Conservation (phyloP, 2,329 filamentous ascomycete genomes). For the Fusarium nematophilum region DNA sequence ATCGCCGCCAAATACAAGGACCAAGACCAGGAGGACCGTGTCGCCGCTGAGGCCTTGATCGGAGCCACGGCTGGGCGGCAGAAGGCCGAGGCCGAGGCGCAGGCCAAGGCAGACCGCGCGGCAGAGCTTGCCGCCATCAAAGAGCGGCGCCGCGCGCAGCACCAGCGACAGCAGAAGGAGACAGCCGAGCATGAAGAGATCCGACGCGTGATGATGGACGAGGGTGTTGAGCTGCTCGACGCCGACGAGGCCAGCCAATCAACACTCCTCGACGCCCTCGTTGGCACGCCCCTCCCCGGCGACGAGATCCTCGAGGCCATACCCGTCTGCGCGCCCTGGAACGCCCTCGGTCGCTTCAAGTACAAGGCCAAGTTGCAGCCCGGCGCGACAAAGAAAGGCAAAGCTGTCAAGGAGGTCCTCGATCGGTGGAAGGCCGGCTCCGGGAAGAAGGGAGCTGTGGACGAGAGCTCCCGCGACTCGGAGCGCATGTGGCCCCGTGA, state of each 20-base stretch:
- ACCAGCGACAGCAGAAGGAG: constrained; percentile 79
- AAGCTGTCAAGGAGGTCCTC: constrained; percentile 91
- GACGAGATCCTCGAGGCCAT: constrained; percentile 82
- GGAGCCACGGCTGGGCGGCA: constrained; percentile 77
- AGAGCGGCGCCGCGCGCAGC: constrained; percentile 82
- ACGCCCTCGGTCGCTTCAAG: constrained; percentile 76
- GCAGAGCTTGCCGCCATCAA: constrained; percentile 76
- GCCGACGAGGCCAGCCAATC: constrained; percentile 67
- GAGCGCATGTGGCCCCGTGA: constrained; percentile 89
- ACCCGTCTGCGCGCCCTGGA: constrained; percentile 74
- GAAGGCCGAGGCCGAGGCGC: constrained; percentile 74
- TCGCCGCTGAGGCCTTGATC: constrained; percentile 85
- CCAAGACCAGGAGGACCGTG: constrained; percentile 94
- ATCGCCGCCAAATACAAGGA: constrained; percentile 89
- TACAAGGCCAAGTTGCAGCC: constrained; percentile 97
- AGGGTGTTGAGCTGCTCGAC: constrained; percentile 69
- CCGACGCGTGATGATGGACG: constrained; percentile 69
- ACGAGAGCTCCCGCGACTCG: constrained; percentile 69
- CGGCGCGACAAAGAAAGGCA: constrained; percentile 90
- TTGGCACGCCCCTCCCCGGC: constrained; percentile 81
- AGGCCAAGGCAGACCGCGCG: constrained; percentile 75
- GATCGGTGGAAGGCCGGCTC: constrained; percentile 79
- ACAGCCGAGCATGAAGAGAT: constrained; percentile 81
- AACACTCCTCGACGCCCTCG: constrained; percentile 74
- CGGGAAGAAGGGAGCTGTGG: constrained; percentile 66